Percentiles rank a stretch among this genome's conserved stretches.
Conservation (phyloP, 768 basidiomycete genomes). For the Tulasnella sp. region DNA sequence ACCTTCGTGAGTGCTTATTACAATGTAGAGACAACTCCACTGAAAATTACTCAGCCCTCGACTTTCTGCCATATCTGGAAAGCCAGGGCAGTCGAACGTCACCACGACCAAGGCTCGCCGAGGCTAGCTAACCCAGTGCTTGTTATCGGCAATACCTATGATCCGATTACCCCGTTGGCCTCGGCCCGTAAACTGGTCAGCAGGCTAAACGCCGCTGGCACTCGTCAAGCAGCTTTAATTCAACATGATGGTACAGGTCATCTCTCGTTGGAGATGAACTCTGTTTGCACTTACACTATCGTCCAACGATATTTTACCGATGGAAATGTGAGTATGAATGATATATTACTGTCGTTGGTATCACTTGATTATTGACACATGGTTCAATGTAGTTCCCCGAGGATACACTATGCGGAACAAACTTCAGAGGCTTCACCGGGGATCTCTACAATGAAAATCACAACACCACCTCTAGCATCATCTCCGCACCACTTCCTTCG, state of each 20-base stretch:
- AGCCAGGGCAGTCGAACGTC: background rate
- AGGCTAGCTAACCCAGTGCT: background rate
- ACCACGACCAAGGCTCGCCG: background rate
- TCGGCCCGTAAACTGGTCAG: background rate
- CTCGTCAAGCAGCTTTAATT: background rate
- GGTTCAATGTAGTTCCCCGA: background rate
- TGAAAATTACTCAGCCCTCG: background rate
- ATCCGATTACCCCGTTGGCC: constrained; percentile 1
- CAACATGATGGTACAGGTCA: constrained; percentile 14
- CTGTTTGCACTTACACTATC: constrained; percentile 13
- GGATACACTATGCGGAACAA: background rate
- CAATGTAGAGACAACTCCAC: too few species aligned
- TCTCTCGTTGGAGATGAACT: constrained; percentile 9
- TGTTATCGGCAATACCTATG: background rate
- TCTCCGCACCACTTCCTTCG: background rate
- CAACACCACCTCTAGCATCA: background rate
- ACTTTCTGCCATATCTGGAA: background rate
- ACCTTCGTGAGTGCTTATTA: too few species aligned
- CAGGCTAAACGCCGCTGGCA: background rate
- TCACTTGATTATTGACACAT: background rate
- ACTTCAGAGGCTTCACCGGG: background rate
- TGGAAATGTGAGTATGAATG: background rate
- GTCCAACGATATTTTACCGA: constrained; percentile 5
- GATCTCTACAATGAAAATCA: background rate
- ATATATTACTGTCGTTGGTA: background rate